Conservation (phyloP, 495 filamentous ascomycete species). For the Xylaria longipes region DNA sequence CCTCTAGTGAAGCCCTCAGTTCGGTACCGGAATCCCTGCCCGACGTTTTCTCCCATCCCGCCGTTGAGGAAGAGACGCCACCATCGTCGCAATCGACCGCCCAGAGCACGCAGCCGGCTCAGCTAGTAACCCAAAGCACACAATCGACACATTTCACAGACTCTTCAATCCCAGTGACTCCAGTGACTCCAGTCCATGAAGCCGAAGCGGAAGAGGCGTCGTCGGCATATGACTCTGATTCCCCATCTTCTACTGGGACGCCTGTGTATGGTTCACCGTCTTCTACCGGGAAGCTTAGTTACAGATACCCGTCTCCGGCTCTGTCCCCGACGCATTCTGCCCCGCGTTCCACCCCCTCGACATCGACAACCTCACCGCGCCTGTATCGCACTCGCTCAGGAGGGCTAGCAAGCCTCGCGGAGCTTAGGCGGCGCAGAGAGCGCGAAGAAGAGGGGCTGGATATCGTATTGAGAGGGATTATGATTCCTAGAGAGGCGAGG, state of each 20-base stretch:
- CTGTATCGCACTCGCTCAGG: slow-evolving; percentile 38
- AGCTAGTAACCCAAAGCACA: background rate
- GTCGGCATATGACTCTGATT: background rate
- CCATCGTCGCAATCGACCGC: slow-evolving; percentile 6
- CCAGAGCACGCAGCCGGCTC: background rate
- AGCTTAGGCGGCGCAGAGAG: slow-evolving; percentile 34
- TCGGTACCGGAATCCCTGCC: slow-evolving; percentile 4
- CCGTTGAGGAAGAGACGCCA: slow-evolving; percentile 10
- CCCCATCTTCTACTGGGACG: background rate
- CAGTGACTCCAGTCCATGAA: slow-evolving; percentile 14
- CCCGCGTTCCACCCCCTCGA: background rate
- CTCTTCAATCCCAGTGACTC: background rate
- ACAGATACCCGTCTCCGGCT: background rate
- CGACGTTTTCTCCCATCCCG: background rate
- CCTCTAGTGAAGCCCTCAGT: slow-evolving; percentile 11
- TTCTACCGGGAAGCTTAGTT: slow-evolving; percentile 25
- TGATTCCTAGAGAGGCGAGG: background rate
- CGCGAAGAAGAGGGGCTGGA: slow-evolving; percentile 31
- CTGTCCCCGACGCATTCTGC: slow-evolving; percentile 11
- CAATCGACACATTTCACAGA: slow-evolving; percentile 17
- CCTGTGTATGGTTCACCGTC: slow-evolving; percentile 14
- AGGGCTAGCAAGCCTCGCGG: slow-evolving; percentile 27
- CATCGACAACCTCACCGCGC: background rate
- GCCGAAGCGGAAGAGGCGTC: background rate
- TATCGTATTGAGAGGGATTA: slow-evolving; percentile 34